These are phyloP conservation scores for Aspergillus quadrilineatus DNA, from an alignment of 2,329 filamentous ascomycete species.

Conservation along the genomic window DNA sequence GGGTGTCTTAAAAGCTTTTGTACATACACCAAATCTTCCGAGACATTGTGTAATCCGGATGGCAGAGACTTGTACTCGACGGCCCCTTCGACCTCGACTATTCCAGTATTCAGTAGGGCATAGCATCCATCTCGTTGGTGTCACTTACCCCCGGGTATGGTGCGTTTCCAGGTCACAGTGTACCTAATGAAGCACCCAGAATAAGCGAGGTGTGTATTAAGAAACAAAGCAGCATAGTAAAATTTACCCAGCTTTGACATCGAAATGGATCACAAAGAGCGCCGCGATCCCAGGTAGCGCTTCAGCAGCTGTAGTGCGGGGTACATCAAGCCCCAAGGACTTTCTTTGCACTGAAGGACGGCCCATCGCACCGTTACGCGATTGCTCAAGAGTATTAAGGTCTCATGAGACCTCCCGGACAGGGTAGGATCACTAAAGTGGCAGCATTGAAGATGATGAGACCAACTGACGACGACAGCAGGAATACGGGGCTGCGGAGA, in stretches of 20 bases:
- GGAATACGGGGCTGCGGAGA: conserved; percentile 11
- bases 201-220: conserved; percentile 5
- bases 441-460: conserved; percentile 14
- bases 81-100: conserved; percentile 70
- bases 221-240: background rate
- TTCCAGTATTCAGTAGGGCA: background rate
- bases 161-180: conserved; percentile 84
- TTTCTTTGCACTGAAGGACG: conserved; percentile 30
- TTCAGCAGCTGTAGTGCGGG: conserved; percentile 32
- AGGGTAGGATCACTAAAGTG: conserved; percentile 9
- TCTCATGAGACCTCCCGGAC: conserved; percentile 24
- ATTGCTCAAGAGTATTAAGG: conserved; percentile 12
- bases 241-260: conserved; percentile 80
- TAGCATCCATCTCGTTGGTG: background rate
- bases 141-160: conserved; percentile 61
- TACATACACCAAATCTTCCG: conserved; percentile 69
- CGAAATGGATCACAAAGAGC: conserved; percentile 86
- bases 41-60: conserved; percentile 85
- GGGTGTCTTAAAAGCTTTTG: background rate
- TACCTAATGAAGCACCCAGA: conserved; percentile 48
- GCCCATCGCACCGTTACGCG: conserved; percentile 27
- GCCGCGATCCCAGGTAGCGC: conserved; percentile 62
- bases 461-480: background rate
- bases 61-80: conserved; percentile 97
- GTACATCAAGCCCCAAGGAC: conserved; percentile 36